phyloP scores from a whole-genome alignment of 2,329 filamentous ascomycete genomes.

The Fusarium tanahbumbuense region DNA sequence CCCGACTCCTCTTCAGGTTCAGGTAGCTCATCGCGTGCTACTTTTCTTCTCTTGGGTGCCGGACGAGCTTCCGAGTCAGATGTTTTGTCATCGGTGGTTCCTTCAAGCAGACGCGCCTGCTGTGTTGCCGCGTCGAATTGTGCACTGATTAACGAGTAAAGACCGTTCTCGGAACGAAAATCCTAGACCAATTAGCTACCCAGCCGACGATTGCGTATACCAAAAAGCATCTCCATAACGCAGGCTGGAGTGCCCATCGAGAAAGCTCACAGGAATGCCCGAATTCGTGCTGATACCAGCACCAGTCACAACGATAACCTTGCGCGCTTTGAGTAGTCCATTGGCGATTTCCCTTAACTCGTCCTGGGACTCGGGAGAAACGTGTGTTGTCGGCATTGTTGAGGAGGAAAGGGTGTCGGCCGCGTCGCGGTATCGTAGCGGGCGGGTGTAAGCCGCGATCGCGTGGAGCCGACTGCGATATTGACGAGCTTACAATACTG shows the following conservation, averaged over 20 bases:
- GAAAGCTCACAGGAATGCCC: slow-evolving; percentile 71
- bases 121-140: slow-evolving; percentile 68
- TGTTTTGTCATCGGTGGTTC: slow-evolving; percentile 36
- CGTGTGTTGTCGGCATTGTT: slow-evolving; percentile 69
- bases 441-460: slow-evolving; percentile 33
- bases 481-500: slow-evolving; percentile 23
- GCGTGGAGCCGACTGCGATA: slow-evolving; percentile 33
- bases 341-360: slow-evolving; percentile 75
- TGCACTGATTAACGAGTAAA: slow-evolving; percentile 78
- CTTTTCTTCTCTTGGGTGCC: slow-evolving; percentile 51
- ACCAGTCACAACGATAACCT: slow-evolving; percentile 77
- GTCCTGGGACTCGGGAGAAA: slow-evolving; percentile 62
- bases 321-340: slow-evolving; percentile 71
- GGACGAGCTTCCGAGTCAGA: slow-evolving; percentile 33
- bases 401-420: slow-evolving; percentile 32
- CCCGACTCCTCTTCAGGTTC: slow-evolving; percentile 19
- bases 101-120: slow-evolving; percentile 48
- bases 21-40: slow-evolving; percentile 43
- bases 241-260: slow-evolving; percentile 15
- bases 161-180: slow-evolving; percentile 77
- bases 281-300: slow-evolving; percentile 82
- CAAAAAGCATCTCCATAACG: neutral
- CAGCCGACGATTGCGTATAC: neutral
- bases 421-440: slow-evolving; percentile 43
- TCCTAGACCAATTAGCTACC: slow-evolving; percentile 60